Percentiles rank a stretch among this genome's conserved stretches.
Conservation (phyloP, 805 yeast species). For the Zygosaccharomyces lentus region DNA sequence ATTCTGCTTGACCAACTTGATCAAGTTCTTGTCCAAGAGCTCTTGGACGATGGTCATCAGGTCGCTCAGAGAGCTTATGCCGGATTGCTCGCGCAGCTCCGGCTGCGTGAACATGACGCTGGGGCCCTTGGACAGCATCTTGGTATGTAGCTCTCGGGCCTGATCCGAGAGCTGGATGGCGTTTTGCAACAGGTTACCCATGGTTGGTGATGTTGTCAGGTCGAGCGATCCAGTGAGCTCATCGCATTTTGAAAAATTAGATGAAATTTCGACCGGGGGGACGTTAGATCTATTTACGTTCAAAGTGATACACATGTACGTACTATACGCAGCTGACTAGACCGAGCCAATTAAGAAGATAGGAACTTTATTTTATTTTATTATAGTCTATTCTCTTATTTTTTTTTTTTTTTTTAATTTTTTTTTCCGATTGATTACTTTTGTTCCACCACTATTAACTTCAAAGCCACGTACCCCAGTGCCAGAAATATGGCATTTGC, state of each 20-base stretch:
- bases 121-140: conserved; percentile 52
- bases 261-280: background rate
- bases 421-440: conserved; percentile 37
- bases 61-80: conserved; percentile 41
- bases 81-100: conserved; percentile 54
- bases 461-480: conserved; percentile 72
- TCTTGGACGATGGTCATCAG: conserved; percentile 49
- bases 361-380: no score
- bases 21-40: conserved; percentile 51
- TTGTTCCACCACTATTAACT: conserved; percentile 68
- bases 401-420: background rate
- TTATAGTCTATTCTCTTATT: background rate
- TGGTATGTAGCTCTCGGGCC: conserved; percentile 56
- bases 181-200: conserved; percentile 11
- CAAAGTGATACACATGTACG: background rate
- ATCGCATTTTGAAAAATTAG: conserved; percentile 8
- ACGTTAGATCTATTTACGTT: conserved; percentile 1
- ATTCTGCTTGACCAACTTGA: conserved; percentile 65
- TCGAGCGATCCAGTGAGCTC: conserved; percentile 1
- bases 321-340: background rate
- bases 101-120: conserved; percentile 58
- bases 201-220: background rate
- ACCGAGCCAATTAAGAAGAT: no score
- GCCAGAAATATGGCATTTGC: conserved; percentile 57
- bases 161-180: conserved; percentile 33